These are phyloP conservation scores for Vigna hirtella DNA, from an alignment of 306 rosid species.

Conservation along the genomic window DNA sequence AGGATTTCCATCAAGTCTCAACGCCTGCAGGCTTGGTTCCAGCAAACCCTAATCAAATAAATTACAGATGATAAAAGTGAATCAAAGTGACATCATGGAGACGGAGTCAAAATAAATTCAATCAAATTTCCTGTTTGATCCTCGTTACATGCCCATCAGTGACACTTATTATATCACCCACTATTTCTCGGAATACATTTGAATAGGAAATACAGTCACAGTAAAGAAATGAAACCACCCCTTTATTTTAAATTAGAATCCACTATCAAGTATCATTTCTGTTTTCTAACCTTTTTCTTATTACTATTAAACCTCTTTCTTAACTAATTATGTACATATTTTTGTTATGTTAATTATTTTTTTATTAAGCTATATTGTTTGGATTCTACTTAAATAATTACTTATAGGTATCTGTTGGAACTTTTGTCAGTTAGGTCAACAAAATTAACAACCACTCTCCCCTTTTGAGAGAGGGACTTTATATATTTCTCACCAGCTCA, in stretches of 20 bases:
- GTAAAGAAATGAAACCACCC: conserved; percentile 13
- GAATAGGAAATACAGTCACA: background rate
- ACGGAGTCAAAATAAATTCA: background rate
- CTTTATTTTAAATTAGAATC: background rate
- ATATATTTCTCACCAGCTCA: conserved; percentile 73
- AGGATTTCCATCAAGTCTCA: conserved; percentile 93
- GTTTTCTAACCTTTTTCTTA: background rate
- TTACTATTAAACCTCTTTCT: background rate
- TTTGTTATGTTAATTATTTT: background rate
- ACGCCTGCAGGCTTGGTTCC: conserved; percentile 77
- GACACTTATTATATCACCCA: conserved; percentile 21
- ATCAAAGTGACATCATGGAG: background rate
- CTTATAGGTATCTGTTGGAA: background rate
- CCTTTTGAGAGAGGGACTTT: conserved; percentile 15
- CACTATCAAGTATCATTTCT: background rate
- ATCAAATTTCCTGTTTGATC: background rate
- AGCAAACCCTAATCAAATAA: conserved; percentile 77
- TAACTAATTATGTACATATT: background rate
- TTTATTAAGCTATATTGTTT: background rate
- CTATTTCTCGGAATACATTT: conserved; percentile 32
- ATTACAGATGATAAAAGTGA: conserved; percentile 16
- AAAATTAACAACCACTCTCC: conserved; percentile 31
- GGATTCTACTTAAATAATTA: background rate
- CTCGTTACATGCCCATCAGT: conserved; percentile 18
- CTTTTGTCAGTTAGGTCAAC: conserved; percentile 1